Percentiles rank a stretch among this genome's conserved stretches.
These are phyloP conservation scores for Gossypium mustelinum DNA, from an alignment of 345 rosid species.

Conservation along the genomic window DNA sequence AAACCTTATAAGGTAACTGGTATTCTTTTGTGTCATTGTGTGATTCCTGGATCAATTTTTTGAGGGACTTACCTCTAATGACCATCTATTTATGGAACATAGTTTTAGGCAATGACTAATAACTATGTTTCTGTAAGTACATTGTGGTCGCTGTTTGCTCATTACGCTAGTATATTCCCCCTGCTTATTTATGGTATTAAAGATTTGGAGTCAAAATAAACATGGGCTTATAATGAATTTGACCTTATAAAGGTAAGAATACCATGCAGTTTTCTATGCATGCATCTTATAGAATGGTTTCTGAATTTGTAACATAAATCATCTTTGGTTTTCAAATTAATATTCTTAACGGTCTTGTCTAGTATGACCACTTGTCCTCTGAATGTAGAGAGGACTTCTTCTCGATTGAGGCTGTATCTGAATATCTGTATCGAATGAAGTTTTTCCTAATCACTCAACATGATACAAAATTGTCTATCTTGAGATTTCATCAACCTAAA, in stretches of 20 bases:
- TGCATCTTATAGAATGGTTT: neutral
- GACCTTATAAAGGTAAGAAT: constrained; percentile 1
- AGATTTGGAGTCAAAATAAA: neutral
- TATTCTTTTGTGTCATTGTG: neutral
- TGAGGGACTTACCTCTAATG: neutral
- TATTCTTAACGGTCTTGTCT: neutral
- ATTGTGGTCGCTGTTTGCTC: neutral
- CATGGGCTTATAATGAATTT: neutral
- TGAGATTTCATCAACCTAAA: neutral
- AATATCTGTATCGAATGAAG: neutral
- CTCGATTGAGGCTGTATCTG: constrained; percentile 11
- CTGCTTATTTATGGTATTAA: neutral
- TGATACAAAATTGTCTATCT: neutral
- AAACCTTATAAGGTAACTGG: neutral
- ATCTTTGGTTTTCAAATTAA: neutral
- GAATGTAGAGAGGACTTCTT: constrained; percentile 7
- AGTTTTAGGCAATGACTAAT: neutral
- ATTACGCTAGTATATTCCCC: neutral
- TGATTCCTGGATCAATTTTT: neutral
- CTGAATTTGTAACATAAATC: neutral
- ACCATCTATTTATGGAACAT: neutral
- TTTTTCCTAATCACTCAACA: neutral
- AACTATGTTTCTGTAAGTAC: neutral
- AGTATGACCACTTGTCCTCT: neutral
- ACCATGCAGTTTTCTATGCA: neutral